Evolutionary conservation across 208 protist genomes (phyloP).

Genomic region (Leishmania tarentolae): DNA sequence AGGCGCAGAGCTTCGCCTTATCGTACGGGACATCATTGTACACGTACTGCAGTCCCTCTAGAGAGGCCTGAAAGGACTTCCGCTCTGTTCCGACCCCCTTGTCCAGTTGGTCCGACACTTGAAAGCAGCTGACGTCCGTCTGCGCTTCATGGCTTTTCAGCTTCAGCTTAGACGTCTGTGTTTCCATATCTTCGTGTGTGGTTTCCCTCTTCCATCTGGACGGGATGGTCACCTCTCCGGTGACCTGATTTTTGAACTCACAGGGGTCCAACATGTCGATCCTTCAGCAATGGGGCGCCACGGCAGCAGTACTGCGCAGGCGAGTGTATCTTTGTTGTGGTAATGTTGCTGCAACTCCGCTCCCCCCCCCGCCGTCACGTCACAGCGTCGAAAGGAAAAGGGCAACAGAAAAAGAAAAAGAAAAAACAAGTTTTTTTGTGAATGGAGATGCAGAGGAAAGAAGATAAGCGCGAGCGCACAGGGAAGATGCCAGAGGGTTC

Average conservation of each 20-base stretch:
- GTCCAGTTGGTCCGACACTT: conserved; percentile 56
- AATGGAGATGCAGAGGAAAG: background rate
- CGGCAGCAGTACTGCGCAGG: background rate
- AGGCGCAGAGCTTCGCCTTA: conserved; percentile 58
- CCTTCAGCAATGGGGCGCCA: background rate
- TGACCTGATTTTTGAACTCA: conserved; percentile 79
- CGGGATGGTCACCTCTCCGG: conserved; percentile 68
- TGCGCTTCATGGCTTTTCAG: conserved; percentile 51
- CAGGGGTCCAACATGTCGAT: conserved; percentile 49
- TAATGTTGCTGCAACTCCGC: background rate
- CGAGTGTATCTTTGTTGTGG: background rate
- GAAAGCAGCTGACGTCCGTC: conserved; percentile 68
- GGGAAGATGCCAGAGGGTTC: background rate
- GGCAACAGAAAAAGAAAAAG: too few relatives aligned
- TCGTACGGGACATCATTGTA: conserved; percentile 63
- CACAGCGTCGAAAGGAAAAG: background rate
- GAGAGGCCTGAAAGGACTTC: conserved; percentile 44
- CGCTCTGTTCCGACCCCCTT: conserved; percentile 67
- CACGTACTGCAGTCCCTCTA: conserved; percentile 85
- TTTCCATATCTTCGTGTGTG: conserved; percentile 29
- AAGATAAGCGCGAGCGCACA: background rate
- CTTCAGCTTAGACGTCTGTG: conserved; percentile 56
- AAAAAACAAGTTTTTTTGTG: background rate
- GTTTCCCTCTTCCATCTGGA: conserved; percentile 65
- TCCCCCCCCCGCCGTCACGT: background rate